Evolutionary conservation across 768 basidiomycete species (phyloP).

Genomic region (Floccularia luteovirens): DNA sequence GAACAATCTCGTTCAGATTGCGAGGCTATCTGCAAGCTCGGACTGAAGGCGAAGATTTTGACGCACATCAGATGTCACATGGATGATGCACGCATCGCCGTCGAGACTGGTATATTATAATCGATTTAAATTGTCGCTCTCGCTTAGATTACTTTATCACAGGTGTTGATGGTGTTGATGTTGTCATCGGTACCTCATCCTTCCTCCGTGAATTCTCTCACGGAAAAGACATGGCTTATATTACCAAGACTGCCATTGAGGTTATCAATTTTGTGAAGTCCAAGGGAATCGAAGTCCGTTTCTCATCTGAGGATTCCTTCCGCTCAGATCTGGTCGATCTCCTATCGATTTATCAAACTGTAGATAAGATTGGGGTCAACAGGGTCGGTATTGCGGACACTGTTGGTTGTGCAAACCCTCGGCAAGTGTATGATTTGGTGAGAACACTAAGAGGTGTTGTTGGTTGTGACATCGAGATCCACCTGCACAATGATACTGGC

Average conservation of each 20-base stretch:
- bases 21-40: conserved; percentile 98
- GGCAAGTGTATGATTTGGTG: conserved; percentile 98
- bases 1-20: conserved; percentile 93
- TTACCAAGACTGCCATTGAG: conserved; percentile 97
- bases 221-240: conserved; percentile 99
- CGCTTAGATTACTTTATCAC: conserved; percentile 7
- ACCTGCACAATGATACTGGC: conserved; percentile 98
- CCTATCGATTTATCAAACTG: conserved; percentile 97
- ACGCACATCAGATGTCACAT: conserved; percentile 99
- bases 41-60: conserved; percentile 91
- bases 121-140: not conserved
- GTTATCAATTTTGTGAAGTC: conserved; percentile 99
- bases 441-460: conserved; percentile 95
- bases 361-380: conserved; percentile 99
- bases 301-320: conserved; percentile 99
- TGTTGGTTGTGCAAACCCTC: conserved; percentile 96
- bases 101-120: conserved; percentile 76
- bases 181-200: conserved; percentile 98
- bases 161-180: conserved; percentile 98
- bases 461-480: conserved; percentile 94
- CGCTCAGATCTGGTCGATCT: conserved; percentile 98
- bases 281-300: conserved; percentile 98
- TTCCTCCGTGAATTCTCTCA: conserved; percentile 99
- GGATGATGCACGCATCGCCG: conserved; percentile 98
- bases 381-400: conserved; percentile 99